A percentile compares a stretch with the other conserved stretches of the same genome.
Evolutionary conservation across 2,329 filamentous ascomycete species (phyloP).

Genomic region (Clarireedia sp.): DNA sequence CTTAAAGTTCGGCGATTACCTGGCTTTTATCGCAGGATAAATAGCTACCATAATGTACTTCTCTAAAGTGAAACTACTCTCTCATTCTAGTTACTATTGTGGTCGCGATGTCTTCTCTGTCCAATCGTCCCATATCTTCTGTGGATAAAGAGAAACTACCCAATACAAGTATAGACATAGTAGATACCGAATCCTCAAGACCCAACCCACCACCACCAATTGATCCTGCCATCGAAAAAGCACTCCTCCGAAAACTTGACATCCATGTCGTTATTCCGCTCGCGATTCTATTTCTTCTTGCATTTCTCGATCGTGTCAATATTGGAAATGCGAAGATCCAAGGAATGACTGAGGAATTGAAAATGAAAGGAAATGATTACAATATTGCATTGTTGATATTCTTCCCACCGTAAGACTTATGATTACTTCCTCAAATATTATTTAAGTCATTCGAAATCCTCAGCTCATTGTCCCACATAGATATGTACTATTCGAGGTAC

Average conservation of each 20-base stretch:
- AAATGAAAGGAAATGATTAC: slow-evolving; percentile 38
- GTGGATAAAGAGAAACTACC: not conserved
- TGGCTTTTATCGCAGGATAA: too few relatives aligned
- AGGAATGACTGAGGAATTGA: slow-evolving; percentile 57
- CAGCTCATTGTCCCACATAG: not conserved
- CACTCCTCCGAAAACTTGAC: slow-evolving; percentile 19
- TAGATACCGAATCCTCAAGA: not conserved
- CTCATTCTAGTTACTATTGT: too few relatives aligned
- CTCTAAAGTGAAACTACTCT: too few relatives aligned
- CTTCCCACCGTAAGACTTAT: slow-evolving; percentile 15
- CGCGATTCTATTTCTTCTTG: slow-evolving; percentile 61
- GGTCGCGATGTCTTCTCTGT: not conserved
- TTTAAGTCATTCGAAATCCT: not conserved
- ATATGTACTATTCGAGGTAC: slow-evolving; percentile 33
- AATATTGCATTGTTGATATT: slow-evolving; percentile 45
- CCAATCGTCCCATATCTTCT: not conserved
- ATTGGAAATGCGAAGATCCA: slow-evolving; percentile 66
- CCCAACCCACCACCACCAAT: not conserved
- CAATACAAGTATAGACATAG: too few relatives aligned
- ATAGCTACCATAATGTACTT: too few relatives aligned
- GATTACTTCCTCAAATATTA: not conserved
- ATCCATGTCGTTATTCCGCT: slow-evolving; percentile 30
- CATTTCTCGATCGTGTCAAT: slow-evolving; percentile 68
- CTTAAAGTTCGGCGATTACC: too few relatives aligned
- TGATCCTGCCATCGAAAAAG: slow-evolving; percentile 9